Evolutionary conservation across 2,329 filamentous ascomycete genomes (phyloP).

Genomic region (Trichocomaceae sp.): DNA sequence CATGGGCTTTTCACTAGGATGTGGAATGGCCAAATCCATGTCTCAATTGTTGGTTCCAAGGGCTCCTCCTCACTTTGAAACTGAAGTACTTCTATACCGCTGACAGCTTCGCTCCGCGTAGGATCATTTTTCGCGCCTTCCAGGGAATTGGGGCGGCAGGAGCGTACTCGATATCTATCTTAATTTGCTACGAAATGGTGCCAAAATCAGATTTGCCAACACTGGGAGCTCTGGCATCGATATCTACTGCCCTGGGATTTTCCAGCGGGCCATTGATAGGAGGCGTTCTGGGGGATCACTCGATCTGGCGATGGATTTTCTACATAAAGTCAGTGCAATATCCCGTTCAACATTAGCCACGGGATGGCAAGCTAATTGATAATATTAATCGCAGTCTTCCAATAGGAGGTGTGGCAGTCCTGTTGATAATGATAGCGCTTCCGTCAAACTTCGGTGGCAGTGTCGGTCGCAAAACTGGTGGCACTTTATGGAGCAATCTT

Average conservation of each 20-base stretch:
- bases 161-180: constrained; percentile 23
- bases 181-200: constrained; percentile 27
- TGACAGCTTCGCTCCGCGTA: constrained; percentile 13
- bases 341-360: background rate
- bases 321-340: constrained; percentile 16
- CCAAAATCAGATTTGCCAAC: constrained; percentile 20
- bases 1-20: constrained; percentile 27
- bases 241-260: constrained; percentile 20
- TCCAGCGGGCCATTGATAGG: constrained; percentile 22
- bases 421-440: background rate
- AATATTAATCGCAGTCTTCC: background rate
- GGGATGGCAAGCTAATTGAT: background rate
- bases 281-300: constrained; percentile 18
- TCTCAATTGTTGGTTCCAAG: constrained; percentile 20
- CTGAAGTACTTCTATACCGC: background rate
- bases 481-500: constrained; percentile 29
- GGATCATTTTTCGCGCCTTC: constrained; percentile 24
- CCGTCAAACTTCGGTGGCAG: background rate
- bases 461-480: background rate
- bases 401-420: background rate
- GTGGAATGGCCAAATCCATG: constrained; percentile 25
- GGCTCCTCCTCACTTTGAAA: background rate
- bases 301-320: constrained; percentile 24
- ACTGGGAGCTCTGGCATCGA: constrained; percentile 21
- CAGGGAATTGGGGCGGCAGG: constrained; percentile 16